These are phyloP conservation scores for Casuarina cunninghamiana DNA, from an alignment of 306 rosid genomes.

Conservation along the genomic window DNA sequence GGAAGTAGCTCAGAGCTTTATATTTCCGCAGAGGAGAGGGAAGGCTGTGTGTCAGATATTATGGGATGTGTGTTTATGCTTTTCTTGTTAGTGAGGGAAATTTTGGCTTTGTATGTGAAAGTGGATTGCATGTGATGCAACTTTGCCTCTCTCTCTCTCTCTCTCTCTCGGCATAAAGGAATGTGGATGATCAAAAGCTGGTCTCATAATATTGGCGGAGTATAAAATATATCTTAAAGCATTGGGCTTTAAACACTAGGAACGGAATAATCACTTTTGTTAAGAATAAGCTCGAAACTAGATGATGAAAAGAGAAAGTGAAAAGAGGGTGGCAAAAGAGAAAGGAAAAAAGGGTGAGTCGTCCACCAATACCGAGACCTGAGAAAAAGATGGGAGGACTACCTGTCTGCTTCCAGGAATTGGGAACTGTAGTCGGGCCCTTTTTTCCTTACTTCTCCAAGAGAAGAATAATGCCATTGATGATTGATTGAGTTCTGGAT, in stretches of 20 bases:
- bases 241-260: slow-evolving; percentile 41
- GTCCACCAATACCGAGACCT: slow-evolving; percentile 42
- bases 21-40: slow-evolving; percentile 34
- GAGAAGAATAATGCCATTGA: slow-evolving; percentile 46
- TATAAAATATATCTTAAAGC: slow-evolving; percentile 42
- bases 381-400: slow-evolving; percentile 38
- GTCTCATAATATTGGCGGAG: slow-evolving; percentile 44
- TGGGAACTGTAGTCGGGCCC: slow-evolving; percentile 26
- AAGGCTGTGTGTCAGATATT: slow-evolving; percentile 28
- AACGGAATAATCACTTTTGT: slow-evolving; percentile 66
- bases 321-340: slow-evolving; percentile 35
- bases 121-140: slow-evolving; percentile 46
- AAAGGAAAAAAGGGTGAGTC: slow-evolving; percentile 47
- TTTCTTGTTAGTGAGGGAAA: slow-evolving; percentile 95
- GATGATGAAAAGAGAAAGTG: slow-evolving; percentile 34
- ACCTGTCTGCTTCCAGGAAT: slow-evolving; percentile 61
- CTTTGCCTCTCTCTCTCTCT: slow-evolving; percentile 40
- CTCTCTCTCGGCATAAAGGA: slow-evolving; percentile 38
- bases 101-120: slow-evolving; percentile 57
- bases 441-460: slow-evolving; percentile 34
- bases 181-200: slow-evolving; percentile 64
- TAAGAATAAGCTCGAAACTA: slow-evolving; percentile 54
- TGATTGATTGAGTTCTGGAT: slow-evolving; percentile 51
- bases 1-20: slow-evolving; percentile 13
- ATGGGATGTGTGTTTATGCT: slow-evolving; percentile 64